Percentiles rank a stretch among this genome's conserved stretches.
Evolutionary conservation across 352 stramenopile species (phyloP).

Genomic region (Globisporangium nunn): DNA sequence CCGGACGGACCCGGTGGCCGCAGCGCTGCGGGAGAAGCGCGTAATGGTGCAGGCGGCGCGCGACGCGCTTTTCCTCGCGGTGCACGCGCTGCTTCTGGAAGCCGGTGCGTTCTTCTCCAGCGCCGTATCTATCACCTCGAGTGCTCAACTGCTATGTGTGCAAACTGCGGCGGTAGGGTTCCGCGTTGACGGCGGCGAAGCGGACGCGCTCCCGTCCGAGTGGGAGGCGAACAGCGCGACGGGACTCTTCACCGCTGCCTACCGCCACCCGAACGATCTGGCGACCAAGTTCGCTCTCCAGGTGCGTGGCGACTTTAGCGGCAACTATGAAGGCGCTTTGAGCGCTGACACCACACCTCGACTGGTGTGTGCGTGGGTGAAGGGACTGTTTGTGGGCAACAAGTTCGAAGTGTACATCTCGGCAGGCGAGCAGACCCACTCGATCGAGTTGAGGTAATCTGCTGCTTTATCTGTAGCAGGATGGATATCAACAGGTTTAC

Average conservation of each 20-base stretch:
- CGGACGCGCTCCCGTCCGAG: constrained; percentile 23
- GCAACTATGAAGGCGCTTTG: no score
- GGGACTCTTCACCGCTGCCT: constrained; percentile 53
- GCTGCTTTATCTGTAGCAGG: no score
- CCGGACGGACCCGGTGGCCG: constrained; percentile 35
- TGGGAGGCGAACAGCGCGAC: constrained; percentile 56
- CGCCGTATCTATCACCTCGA: no score
- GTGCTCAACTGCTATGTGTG: not conserved
- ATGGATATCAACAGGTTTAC: no score
- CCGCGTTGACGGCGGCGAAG: not conserved
- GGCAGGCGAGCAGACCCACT: constrained; percentile 55
- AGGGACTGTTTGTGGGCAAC: constrained; percentile 59
- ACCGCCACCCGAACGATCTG: constrained; percentile 44
- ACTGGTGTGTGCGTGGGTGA: not conserved
- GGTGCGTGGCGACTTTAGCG: constrained; percentile 16
- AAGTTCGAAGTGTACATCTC: constrained; percentile 81
- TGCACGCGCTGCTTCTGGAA: constrained; percentile 69
- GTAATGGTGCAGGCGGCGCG: constrained; percentile 38
- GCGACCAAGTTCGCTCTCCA: constrained; percentile 57
- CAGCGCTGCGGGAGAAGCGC: constrained; percentile 31
- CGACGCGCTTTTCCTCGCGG: constrained; percentile 63
- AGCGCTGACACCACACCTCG: not conserved
- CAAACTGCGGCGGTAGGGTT: constrained; percentile 8
- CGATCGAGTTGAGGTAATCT: constrained; percentile 58
- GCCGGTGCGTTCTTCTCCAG: constrained; percentile 26